Evolutionary conservation across 2,329 filamentous ascomycete genomes (phyloP), one percentile per base, ranked within the genome.

Genomic region (Aspergillus felis): DNA sequence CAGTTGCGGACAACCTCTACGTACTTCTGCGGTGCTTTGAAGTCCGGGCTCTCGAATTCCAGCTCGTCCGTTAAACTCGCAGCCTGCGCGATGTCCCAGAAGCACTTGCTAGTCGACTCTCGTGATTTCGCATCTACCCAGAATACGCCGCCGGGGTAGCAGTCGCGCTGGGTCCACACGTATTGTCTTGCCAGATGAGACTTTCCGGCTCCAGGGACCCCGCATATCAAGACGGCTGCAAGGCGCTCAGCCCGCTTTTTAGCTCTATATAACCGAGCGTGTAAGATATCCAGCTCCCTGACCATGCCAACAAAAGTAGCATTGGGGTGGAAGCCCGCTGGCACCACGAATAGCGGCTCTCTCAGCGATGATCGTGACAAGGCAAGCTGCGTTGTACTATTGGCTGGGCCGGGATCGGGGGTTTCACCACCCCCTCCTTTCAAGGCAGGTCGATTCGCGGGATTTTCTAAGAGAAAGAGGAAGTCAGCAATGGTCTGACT

Each of bases 131-230:
- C 84, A 51, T 85, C 81, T 17, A 89, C 80, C 87, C 87, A 90
- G 69, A 88, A 90, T 47, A 89, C 79, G 1, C 87, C 87, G 1
- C 86, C 86, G 0, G 83, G 81, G 63, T 87, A 90, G 58, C 83
- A 76, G 4, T 79, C 72, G 38, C 78, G 82, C 64, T 88, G 82
- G 4, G 77, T 71, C 64, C 85, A 88, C 29, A 88, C 81, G 66
- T 89, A 90, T 69, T 90, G 80, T 3, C 87, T 80, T 28, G 86
- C 86, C 14, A 90, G 74, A 64, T 89, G 87, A 1, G 85, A 86
- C 71, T 90, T 90, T 2, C 87, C 87, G 14, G 83, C 83, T 1
- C 87, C 87, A 1, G 86, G 84, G 42, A 86, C 82, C 38, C 84
- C 84, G 61, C 84, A 83, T 10, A 90, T 80, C 8, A 90, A 74